Base-by-base conservation (phyloP, 192 early-diverging fungal genomes). In the Pilaira anomala region DNA sequence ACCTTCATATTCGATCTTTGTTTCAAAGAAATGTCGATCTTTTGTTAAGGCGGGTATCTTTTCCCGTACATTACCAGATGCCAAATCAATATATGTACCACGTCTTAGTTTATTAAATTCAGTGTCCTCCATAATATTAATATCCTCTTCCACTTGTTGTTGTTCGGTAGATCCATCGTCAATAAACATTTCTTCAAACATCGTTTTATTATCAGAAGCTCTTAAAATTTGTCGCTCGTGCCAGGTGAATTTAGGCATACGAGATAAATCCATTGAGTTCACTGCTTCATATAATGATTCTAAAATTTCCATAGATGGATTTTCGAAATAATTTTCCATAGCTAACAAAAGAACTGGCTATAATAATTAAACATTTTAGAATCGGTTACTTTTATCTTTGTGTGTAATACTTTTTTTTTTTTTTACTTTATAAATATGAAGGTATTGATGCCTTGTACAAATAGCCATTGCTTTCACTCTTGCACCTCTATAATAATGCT, bases 391-490 rank as follows among this genome's bases (percentile, higher is more conserved):
- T n/a, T n/a, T n/a, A n/a, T n/a, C n/a, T n/a, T n/a, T n/a, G n/a
- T n/a, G n/a, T 36, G 4, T 33, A 36, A 36, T 42, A 42, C 18
- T 46, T 46, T 12, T 40, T 40, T 12, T 40, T 12, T 40, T 40
- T 40, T 40, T 9, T 74, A 80, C 83, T 80, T 84, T 82, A 80
- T 94, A 96, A 3, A 94, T 91, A 75, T 97, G 93, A 29, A 97
- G 81, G 69, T 88, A 97, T 57, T 90, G 87, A 74, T 97, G 89
- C 30, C 87, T 80, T 5, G 92, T 93, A 67, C 91, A 90, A 56
- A 97, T 88, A 3, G 95, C 95, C 89, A 97, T 92, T 1, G 95
- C 93, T 68, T 95, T 95, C 19, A 97, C 92, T 41, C 84, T 80
- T 1, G 95, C 95, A 40, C 95, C 95, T 73, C 95, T 84, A 69